Evolutionary conservation across 2,329 filamentous ascomycete genomes (phyloP), one percentile per base, ranked within the genome.

Genomic region (Xylaria sp.): DNA sequence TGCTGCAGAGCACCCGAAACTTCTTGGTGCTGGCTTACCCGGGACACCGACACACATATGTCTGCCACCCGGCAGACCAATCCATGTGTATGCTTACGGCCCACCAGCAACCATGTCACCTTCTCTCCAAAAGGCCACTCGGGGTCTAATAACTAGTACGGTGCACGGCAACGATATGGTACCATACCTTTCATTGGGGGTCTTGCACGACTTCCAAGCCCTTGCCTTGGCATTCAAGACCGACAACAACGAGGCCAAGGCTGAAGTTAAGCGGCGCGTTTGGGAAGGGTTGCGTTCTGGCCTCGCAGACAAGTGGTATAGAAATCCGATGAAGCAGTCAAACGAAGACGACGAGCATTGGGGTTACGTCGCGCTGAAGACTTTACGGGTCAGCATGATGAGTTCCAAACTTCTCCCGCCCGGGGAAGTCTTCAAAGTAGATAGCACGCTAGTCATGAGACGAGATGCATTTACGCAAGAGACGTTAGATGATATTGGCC

Each of bases 81-180:
- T 94, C 22, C 92, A 94, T 72, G 92, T 93, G 13, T 94, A 92
- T 75, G 90, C 92, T 6, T 94, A 93, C 75, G 92, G 92, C 0
- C 89, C 91, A 1, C 91, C 91, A 0, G 87, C 90, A 0, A 90
- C 90, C 15, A 88, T 94, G 85, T 92, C 90, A 0, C 84, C 90
- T 0, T 86, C 89, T 1, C 83, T 94, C 7, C 87, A 91, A 47
- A 86, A 86, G 65, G 89, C 89, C 11, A 94, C 92, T 0, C 85
- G 90, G 15, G 91, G 90, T 1, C 83, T 94, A 7, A 90, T 94
- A 67, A 94, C 92, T 2, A 93, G 88, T 9, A 84, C 92, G 4
- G 86, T 93, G 11, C 90, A 94, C 72, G 89, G 90, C 20, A 86
- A 89, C 74, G 92, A 94, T 74, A 81, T 94, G 10, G 90, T 94